Evolutionary conservation across 2,329 filamentous ascomycete genomes (phyloP).

Genomic region (Thelonectria discophora): DNA sequence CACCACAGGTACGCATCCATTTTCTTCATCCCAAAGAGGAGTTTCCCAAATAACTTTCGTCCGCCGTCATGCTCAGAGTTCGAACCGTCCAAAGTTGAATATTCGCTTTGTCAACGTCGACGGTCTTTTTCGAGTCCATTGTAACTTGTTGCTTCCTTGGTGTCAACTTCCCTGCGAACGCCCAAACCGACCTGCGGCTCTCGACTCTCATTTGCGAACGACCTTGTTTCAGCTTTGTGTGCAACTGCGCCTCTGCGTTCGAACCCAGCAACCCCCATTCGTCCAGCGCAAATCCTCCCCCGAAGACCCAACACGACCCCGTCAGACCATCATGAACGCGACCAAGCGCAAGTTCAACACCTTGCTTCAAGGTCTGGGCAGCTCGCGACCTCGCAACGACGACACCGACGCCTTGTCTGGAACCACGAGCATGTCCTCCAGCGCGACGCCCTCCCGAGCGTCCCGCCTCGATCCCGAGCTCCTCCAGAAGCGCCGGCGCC

Average conservation of each 20-base stretch:
- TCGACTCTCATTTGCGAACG: background rate
- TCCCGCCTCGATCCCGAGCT: slow-evolving; percentile 50
- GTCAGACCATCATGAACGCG: slow-evolving; percentile 65
- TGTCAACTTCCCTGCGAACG: background rate
- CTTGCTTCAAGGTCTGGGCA: slow-evolving; percentile 73
- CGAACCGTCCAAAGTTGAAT: slow-evolving; percentile 5
- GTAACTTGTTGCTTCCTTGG: background rate
- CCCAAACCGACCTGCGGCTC: background rate
- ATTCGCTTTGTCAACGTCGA: slow-evolving; percentile 11
- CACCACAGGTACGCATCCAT: background rate
- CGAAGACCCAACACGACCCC: background rate
- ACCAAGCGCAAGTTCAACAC: slow-evolving; percentile 87
- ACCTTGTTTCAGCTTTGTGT: background rate
- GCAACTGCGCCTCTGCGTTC: background rate
- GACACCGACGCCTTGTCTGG: slow-evolving; percentile 22
- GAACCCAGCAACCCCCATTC: too few relatives aligned
- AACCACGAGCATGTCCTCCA: slow-evolving; percentile 23
- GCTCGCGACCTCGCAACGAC: slow-evolving; percentile 38
- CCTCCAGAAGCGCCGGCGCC: slow-evolving; percentile 62
- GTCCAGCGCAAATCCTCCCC: background rate
- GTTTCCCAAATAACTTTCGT: slow-evolving; percentile 16
- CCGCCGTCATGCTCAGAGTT: slow-evolving; percentile 11
- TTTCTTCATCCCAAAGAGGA: slow-evolving; percentile 17
- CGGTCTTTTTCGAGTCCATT: background rate
- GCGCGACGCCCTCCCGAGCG: slow-evolving; percentile 22